These are phyloP conservation scores for Tremellales sp. DNA, from an alignment of 1,284 basidiomycete species.

Conservation along the genomic window DNA sequence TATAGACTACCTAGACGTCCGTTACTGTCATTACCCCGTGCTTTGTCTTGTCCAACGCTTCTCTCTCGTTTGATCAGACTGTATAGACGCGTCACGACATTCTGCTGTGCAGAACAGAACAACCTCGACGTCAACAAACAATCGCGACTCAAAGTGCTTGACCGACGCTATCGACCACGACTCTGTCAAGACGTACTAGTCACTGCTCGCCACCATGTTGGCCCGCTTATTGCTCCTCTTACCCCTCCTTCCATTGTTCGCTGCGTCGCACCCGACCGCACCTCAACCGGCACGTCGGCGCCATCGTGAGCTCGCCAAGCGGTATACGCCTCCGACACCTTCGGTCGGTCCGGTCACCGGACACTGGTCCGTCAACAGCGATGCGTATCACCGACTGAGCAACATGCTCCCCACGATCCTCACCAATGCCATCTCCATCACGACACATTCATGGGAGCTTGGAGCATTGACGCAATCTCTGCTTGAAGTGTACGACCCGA, in stretches of 20 bases:
- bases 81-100: too few relatives aligned
- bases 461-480: conserved; percentile 25
- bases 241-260: neutral
- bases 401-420: conserved; percentile 15
- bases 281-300: neutral
- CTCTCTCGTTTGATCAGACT: too few relatives aligned
- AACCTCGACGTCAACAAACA: neutral
- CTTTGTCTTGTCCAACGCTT: too few relatives aligned
- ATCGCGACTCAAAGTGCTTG: too few relatives aligned
- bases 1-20: too few relatives aligned
- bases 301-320: neutral
- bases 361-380: conserved; percentile 9
- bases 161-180: too few relatives aligned
- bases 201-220: neutral
- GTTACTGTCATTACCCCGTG: too few relatives aligned
- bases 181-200: too few relatives aligned
- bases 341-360: conserved; percentile 6
- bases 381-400: conserved; percentile 13
- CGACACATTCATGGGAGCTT: conserved; percentile 32
- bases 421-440: conserved; percentile 16
- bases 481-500: conserved; percentile 28
- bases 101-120: too few relatives aligned
- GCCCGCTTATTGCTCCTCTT: neutral
- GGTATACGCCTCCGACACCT: neutral
- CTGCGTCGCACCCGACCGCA: neutral